Conservation (phyloP, 179 eudicot genomes). For the Patellifolia procumbens region DNA sequence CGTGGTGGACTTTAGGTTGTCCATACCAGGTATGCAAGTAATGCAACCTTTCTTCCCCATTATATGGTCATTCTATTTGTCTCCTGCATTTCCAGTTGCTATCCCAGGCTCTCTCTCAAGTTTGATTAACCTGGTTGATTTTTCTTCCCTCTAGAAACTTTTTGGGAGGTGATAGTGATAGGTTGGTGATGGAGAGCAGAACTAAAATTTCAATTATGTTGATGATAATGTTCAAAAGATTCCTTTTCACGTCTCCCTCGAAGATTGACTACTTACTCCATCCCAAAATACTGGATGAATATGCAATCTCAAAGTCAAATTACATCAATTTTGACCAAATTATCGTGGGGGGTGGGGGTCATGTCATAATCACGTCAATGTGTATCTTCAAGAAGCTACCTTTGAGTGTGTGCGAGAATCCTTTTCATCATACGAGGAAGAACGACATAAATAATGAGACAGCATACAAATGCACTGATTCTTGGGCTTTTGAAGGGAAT, state of each 20-base stretch:
- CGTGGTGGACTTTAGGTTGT: slow-evolving; percentile 99
- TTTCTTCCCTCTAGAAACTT: background rate
- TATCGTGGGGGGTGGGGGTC: too few species aligned
- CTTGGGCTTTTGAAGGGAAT: background rate
- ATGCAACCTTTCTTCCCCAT: background rate
- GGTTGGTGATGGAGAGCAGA: too few species aligned
- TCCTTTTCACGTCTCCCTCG: background rate
- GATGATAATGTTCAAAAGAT: too few species aligned
- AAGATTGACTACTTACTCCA: background rate
- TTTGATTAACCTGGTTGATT: background rate
- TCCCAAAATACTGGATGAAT: too few species aligned
- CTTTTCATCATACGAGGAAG: background rate
- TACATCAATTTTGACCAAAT: too few species aligned
- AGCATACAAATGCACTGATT: background rate
- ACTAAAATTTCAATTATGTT: too few species aligned
- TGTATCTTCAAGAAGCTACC: too few species aligned
- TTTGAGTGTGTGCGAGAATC: background rate
- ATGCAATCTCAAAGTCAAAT: too few species aligned
- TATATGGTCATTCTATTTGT: background rate
- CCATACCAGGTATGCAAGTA: slow-evolving; percentile 79
- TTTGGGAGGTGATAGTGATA: too few species aligned
- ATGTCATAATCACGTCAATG: too few species aligned
- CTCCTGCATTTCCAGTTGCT: slow-evolving; percentile 5
- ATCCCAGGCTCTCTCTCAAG: background rate
- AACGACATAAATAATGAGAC: background rate